Base-by-base conservation (phyloP, 2,329 filamentous ascomycete genomes). In the Stagonosporopsis cucurbitacearum region DNA sequence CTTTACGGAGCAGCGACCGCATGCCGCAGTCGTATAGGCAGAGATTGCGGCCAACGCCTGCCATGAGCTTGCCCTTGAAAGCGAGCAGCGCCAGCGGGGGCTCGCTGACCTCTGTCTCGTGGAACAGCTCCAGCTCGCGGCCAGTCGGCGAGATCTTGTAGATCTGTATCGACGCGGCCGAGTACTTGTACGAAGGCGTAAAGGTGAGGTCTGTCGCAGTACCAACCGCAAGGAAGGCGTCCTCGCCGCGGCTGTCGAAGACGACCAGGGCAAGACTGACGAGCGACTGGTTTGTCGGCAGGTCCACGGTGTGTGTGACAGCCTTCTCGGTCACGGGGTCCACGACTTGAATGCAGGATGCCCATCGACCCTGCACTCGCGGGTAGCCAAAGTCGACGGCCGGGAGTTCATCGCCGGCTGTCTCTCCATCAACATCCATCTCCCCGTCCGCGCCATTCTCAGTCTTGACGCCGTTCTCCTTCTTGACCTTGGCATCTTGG, bases 1-100 rank as follows among this genome's bases (percentile, higher is more conserved):
- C 86, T 76, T 99, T 99, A 55, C 95, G 90, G 8, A 99, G 85
- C 69, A 99, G 83, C 69, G 96, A 92, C 65, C 90, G 89, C 83
- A 96, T 89, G 61, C 96, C 95, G 13, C 98, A 86, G 70, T 99
- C 96, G 71, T 96, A 99, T 42, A 97, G 85, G 49, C 91, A 86
- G 22, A 99, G 78, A 30, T 89, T 87, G 65, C 88, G 87, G 51
- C 93, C 94, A 43, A 97, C 84, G 41, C 93, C 95, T n/a, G 89
- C 89, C 3, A 96, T 79, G 0, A 99, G 81, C 62, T 90, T 89
- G 26, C 96, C 96, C 74, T 98, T 94, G 80, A 99, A 99, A 3
- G 87, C 83, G n/a, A 95, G 81, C 15, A 99, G 82, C n/a, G 95
- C 94, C 67, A 92, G 86, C 1, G 96, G 92, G 2, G 94, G 93